Base-by-base conservation (phyloP, 176 grass and related monocot genomes). In the Secale cereale region DNA sequence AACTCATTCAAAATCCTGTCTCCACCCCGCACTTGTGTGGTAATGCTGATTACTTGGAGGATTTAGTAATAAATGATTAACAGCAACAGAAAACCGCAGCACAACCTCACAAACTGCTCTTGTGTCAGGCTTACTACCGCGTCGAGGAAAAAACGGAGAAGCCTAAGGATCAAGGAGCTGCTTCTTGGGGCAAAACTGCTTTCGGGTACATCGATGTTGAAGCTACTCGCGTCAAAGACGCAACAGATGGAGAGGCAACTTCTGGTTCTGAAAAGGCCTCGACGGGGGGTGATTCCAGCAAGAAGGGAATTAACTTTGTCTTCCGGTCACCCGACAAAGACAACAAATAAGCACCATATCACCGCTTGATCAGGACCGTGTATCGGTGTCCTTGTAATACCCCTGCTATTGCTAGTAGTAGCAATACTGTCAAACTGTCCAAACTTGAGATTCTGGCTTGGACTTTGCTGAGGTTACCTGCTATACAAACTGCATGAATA, bases 1-100 rank as follows among this genome's bases (percentile, higher is more conserved):
- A 96, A 98, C 86, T 98, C 97, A 16, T 98, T 98, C 84, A 91
- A 86, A 92, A 66, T 98, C 36, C 86, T 98, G n/a, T 98, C 93
- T 36, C 97, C 97, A 30, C 72, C 97, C 50, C 91, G 79, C 13
- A 96, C 93, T 41, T 98, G 97, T 92, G 97, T 91, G 97, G 97
- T 98, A 95, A 87, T 87, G 69, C 74, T 70, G 23, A 75, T 83
- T 78, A 52, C 59, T 76, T 59, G 26, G 41, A 80, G 54, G 41
- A 64, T 61, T 76, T 22, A 4, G 3, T 88, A 13, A 70, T 65
- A 7, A 66, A 4, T 77, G 63, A 78, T 73, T 23, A 78, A 65
- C 11, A 37, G 65, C 30, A 28, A 78, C 4, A 2, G 73, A 11
- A 10, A 81, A 64, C 10, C 31, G 27, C 60, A 81, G 23, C 28